phyloP scores from a whole-genome alignment of 768 basidiomycete species.

The Rhodosporidiobolus odoratus region DNA sequence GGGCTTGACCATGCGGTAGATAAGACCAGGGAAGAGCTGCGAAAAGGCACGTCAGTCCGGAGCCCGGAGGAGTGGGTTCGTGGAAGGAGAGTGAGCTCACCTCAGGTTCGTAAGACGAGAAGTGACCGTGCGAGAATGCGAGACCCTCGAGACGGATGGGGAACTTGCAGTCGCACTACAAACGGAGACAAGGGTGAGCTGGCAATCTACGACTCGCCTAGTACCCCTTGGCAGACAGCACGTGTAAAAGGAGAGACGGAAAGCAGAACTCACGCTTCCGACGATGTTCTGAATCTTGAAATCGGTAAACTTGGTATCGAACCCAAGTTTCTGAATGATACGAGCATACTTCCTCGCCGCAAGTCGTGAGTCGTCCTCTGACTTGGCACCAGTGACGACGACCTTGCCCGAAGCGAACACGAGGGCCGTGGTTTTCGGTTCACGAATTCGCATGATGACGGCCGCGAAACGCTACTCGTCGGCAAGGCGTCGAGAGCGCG shows the following conservation, averaged over 20 bases:
- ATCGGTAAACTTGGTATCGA: slow-evolving; percentile 98
- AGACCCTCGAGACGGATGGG: slow-evolving; percentile 95
- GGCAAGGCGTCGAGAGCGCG: slow-evolving; percentile 52
- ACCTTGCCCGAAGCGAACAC: slow-evolving; percentile 99
- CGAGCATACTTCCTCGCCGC: slow-evolving; percentile 98
- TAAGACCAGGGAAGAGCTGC: slow-evolving; percentile 95
- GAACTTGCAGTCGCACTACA: slow-evolving; percentile 88
- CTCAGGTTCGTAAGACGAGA: slow-evolving; percentile 35
- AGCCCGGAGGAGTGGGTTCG: not conserved
- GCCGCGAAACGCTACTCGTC: slow-evolving; percentile 94
- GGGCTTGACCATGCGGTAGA: slow-evolving; percentile 99
- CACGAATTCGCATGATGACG: slow-evolving; percentile 99
- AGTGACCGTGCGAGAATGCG: slow-evolving; percentile 82
- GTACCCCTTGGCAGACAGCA: too few species aligned
- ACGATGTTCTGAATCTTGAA: slow-evolving; percentile 99
- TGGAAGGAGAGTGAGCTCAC: too few species aligned
- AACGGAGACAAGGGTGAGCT: not conserved
- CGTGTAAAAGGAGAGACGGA: not conserved
- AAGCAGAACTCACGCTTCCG: slow-evolving; percentile 53
- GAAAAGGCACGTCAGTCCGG: slow-evolving; percentile 19
- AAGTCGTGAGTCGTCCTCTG: slow-evolving; percentile 91
- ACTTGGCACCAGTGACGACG: slow-evolving; percentile 99
- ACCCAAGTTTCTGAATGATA: slow-evolving; percentile 98
- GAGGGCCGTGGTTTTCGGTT: slow-evolving; percentile 97
- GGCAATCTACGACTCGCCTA: too few species aligned